phyloP scores from a whole-genome alignment of 2,329 filamentous ascomycete genomes.

The Claviceps sp. region DNA sequence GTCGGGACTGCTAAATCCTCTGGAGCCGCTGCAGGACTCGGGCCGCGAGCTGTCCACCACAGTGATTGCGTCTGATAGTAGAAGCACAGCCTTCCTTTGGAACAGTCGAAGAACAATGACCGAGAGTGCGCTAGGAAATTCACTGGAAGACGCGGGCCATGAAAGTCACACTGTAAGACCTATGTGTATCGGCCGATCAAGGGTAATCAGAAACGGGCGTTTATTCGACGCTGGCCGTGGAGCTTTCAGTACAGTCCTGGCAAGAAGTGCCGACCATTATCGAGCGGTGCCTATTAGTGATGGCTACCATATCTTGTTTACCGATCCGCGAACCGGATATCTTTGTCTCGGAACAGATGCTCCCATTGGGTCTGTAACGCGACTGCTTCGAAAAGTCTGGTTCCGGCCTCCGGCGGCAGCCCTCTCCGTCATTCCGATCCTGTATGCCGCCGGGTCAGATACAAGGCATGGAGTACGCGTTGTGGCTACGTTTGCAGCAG shows the following conservation, averaged over 20 bases:
- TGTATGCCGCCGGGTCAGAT: conserved; percentile 45
- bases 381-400: conserved; percentile 45
- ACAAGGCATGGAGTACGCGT: conserved; percentile 43
- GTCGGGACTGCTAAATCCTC: conserved; percentile 20
- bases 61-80: conserved; percentile 10
- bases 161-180: not conserved
- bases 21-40: conserved; percentile 10
- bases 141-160: not conserved
- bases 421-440: conserved; percentile 25
- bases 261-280: conserved; percentile 43
- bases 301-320: conserved; percentile 51
- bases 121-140: conserved; percentile 4
- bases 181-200: not conserved
- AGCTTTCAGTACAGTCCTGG: conserved; percentile 18
- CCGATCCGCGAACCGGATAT: conserved; percentile 40
- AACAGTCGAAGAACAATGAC: not conserved
- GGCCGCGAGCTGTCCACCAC: conserved; percentile 13
- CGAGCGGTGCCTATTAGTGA: conserved; percentile 52
- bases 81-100: conserved; percentile 9
- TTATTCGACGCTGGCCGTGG: not conserved
- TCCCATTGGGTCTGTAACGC: conserved; percentile 33
- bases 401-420: conserved; percentile 25
- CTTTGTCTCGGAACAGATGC: conserved; percentile 50
- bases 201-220: not conserved
- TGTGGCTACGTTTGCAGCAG: conserved; percentile 39